Conservation (phyloP, 129 eudicot genomes). For the Oenanthe sinensis region DNA sequence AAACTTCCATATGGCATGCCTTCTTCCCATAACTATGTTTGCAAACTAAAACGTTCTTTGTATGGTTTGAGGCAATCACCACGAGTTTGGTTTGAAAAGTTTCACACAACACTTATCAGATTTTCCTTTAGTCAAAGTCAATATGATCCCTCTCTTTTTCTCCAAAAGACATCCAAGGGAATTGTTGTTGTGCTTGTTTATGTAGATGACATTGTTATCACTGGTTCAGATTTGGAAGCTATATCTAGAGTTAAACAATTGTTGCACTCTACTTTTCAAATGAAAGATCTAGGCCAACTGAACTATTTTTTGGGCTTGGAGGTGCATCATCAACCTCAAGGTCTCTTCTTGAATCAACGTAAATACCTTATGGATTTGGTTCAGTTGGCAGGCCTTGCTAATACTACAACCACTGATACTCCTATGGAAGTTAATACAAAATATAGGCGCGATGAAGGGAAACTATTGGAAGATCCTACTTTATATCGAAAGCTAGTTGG, state of each 20-base stretch:
- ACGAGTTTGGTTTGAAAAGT: neutral
- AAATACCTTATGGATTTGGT: neutral
- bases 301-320: neutral
- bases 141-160: neutral
- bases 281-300: neutral
- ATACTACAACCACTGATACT: neutral
- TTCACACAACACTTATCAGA: neutral
- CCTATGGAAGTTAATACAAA: neutral
- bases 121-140: conserved; percentile 2
- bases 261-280: neutral
- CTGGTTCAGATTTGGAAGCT: neutral
- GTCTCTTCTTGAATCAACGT: neutral
- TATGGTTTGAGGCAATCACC: neutral
- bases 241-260: neutral
- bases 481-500: neutral
- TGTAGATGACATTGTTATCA: neutral
- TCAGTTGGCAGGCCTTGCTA: neutral
- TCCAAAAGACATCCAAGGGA: neutral
- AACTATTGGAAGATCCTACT: neutral
- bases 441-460: neutral
- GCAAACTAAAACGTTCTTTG: neutral
- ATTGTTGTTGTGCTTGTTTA: neutral
- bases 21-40: neutral
- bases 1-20: neutral
- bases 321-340: neutral